Conservation (phyloP, 495 filamentous ascomycete genomes). For the Penicillium fimorum region DNA sequence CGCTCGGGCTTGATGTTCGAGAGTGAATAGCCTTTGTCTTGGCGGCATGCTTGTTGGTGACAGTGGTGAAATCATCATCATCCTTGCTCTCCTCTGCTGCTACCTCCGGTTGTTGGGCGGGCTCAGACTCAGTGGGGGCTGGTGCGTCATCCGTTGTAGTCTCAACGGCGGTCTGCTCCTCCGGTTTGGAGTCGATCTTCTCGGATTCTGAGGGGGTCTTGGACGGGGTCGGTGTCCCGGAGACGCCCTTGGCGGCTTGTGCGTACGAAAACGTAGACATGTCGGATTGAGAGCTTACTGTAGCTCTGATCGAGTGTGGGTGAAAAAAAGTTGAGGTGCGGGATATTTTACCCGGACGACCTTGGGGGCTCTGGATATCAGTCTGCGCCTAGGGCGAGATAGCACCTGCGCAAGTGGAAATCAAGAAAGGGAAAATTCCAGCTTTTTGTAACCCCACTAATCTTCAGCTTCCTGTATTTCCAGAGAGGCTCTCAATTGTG, state of each 20-base stretch:
- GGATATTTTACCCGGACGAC: conserved; percentile 28
- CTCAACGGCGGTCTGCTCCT: conserved; percentile 28
- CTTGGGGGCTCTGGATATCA: conserved; percentile 25
- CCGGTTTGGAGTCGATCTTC: conserved; percentile 26
- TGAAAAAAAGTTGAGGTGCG: conserved; percentile 18
- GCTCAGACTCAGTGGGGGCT: conserved; percentile 26
- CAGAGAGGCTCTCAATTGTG: conserved; percentile 23
- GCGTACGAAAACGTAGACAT: conserved; percentile 78
- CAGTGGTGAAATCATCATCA: conserved; percentile 32
- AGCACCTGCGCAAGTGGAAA: conserved; percentile 31
- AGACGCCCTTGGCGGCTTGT: conserved; percentile 82
- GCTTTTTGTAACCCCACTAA: conserved; percentile 36
- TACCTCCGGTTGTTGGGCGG: conserved; percentile 30
- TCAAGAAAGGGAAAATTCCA: conserved; percentile 27
- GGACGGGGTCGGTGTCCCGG: conserved; percentile 40
- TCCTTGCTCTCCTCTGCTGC: conserved; percentile 29
- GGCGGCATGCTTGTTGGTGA: conserved; percentile 32
- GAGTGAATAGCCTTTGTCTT: conserved; percentile 47
- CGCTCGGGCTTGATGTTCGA: conserved; percentile 64
- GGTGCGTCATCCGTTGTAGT: conserved; percentile 22
- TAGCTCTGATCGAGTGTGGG: conserved; percentile 15
- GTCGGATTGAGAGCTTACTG: conserved; percentile 17
- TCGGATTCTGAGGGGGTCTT: conserved; percentile 36
- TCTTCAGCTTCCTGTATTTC: conserved; percentile 31
- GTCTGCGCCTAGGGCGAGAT: conserved; percentile 26